Percentiles rank a stretch among this genome's conserved stretches.
phyloP scores from a whole-genome alignment of 106 monocot genomes.

The Dioscorea zingiberensis region DNA sequence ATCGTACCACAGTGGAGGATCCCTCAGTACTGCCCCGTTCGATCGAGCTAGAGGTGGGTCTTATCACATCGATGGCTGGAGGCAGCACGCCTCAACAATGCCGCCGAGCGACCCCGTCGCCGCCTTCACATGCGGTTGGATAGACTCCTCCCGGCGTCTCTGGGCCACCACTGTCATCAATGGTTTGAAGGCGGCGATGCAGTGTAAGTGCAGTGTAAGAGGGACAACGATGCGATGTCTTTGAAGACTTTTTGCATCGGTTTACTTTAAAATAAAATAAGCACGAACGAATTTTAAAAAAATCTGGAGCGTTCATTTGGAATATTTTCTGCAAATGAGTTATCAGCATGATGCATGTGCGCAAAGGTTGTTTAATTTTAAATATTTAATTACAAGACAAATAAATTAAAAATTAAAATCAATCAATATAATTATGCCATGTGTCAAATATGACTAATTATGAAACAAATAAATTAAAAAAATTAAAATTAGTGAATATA shows the following conservation, averaged over 20 bases:
- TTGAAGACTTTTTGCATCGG: neutral
- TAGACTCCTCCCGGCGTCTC: constrained; percentile 3
- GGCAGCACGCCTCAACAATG: constrained; percentile 83
- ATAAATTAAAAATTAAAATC: no score
- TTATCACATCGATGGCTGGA: constrained; percentile 99
- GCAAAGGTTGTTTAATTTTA: no score
- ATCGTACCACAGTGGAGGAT: constrained; percentile 57
- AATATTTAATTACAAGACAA: no score
- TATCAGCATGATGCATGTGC: no score
- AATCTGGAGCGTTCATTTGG: no score
- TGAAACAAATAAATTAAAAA: no score
- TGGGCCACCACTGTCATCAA: neutral
- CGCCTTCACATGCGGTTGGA: constrained; percentile 65
- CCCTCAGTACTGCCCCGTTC: constrained; percentile 58
- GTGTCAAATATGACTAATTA: no score
- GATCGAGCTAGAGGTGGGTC: constrained; percentile 87
- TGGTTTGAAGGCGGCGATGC: neutral
- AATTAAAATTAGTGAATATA: no score
- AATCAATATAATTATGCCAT: no score
- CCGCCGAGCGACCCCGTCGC: constrained; percentile 83
- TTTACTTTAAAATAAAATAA: no score
- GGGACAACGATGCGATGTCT: neutral
- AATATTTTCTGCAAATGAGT: no score
- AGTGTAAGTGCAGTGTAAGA: neutral
- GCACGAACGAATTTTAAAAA: no score